These are phyloP conservation scores for Talaromyces adpressus DNA, from an alignment of 495 filamentous ascomycete genomes.

Conservation along the genomic window DNA sequence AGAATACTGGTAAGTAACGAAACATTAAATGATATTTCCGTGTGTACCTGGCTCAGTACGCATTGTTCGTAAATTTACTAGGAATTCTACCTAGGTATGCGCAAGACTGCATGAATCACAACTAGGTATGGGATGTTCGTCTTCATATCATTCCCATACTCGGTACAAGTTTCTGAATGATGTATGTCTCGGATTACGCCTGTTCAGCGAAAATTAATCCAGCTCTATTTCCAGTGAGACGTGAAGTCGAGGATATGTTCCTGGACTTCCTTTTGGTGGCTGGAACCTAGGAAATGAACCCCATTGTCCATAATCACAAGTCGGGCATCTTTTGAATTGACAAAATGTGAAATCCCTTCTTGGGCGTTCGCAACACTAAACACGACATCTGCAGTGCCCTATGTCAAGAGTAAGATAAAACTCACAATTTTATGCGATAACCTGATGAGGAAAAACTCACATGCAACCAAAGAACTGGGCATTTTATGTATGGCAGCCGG, in stretches of 20 bases:
- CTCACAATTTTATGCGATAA: not conserved
- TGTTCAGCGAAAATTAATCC: not conserved
- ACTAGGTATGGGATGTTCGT: not conserved
- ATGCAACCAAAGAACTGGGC: conserved; percentile 59
- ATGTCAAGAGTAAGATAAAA: not conserved
- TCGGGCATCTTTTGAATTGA: conserved; percentile 38
- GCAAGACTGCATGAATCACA: not conserved
- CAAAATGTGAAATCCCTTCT: conserved; percentile 55
- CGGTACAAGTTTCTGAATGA: not conserved
- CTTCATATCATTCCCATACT: not conserved
- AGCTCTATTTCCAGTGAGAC: not conserved
- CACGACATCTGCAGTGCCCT: conserved; percentile 49
- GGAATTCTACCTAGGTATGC: not conserved
- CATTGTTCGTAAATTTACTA: not conserved
- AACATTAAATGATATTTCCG: no score
- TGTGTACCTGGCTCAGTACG: not conserved
- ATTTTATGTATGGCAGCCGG: conserved; percentile 46
- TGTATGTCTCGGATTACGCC: not conserved
- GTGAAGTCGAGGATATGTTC: conserved; percentile 8
- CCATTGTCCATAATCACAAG: conserved; percentile 45
- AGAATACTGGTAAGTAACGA: no score
- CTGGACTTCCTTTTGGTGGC: conserved; percentile 15
- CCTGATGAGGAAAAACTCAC: conserved; percentile 24
- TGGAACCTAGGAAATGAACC: conserved; percentile 50
- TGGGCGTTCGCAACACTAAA: conserved; percentile 40